Evolutionary conservation across 164 flowering plant species (phyloP).

Genomic region (grape (Vitis vinifera)): DNA sequence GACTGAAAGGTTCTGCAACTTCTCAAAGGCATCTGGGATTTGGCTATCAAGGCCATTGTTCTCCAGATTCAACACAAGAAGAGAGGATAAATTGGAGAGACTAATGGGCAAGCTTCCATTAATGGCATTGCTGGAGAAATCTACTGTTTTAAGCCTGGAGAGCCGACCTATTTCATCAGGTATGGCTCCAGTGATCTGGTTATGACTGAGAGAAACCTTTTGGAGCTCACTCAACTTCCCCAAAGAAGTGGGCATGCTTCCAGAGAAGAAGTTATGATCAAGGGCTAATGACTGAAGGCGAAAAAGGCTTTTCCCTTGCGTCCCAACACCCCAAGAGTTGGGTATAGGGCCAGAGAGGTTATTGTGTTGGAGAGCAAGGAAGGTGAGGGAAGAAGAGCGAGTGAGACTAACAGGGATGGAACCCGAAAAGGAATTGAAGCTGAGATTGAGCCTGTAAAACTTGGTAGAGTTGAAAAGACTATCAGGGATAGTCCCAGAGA

Average conservation of each 20-base stretch:
- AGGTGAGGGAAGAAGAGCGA: constrained; percentile 26
- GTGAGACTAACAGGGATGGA: constrained; percentile 28
- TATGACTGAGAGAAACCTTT: constrained; percentile 33
- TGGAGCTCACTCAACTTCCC: constrained; percentile 23
- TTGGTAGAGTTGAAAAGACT: constrained; percentile 31
- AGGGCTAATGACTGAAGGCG: constrained; percentile 26
- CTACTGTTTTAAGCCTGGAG: constrained; percentile 23
- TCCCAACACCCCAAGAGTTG: constrained; percentile 28
- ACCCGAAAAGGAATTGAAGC: constrained; percentile 43
- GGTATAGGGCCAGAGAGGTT: constrained; percentile 42
- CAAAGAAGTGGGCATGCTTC: constrained; percentile 29
- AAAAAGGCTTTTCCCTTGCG: constrained; percentile 1
- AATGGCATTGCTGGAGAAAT: constrained; percentile 31
- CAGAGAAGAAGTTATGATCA: constrained; percentile 32
- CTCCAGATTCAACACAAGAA: constrained; percentile 19
- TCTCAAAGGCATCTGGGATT: constrained; percentile 27
- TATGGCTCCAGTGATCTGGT: constrained; percentile 30
- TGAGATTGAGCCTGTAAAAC: constrained; percentile 41
- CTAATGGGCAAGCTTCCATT: constrained; percentile 38
- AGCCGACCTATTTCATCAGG: constrained; percentile 31
- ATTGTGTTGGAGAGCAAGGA: constrained; percentile 38
- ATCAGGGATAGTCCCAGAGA: constrained; percentile 35
- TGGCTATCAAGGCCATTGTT: constrained; percentile 14
- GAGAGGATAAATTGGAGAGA: constrained; percentile 27
- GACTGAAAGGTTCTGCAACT: constrained; percentile 42